Base-by-base conservation (phyloP, 2,329 filamentous ascomycete genomes). In the Hymenotorrendiella dingleyae region DNA sequence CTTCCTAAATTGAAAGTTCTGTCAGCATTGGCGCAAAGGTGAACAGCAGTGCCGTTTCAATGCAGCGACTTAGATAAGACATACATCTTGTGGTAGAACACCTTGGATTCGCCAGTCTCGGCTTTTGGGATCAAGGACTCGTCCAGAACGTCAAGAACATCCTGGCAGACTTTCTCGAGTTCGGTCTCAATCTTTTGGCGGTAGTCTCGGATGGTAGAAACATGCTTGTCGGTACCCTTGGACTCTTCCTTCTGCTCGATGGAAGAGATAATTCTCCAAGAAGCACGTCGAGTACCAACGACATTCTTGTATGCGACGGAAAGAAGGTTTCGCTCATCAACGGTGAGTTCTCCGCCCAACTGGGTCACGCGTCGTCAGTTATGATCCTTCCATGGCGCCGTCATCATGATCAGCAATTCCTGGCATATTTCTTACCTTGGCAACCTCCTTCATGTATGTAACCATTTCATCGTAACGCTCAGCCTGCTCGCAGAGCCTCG, bases 391-490 rank as follows among this genome's bases (percentile, higher is more conserved):
- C 36, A 29, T n/a, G 20, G 32, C 40, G 22, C 27, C n/a, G 35
- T 16, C 35, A 40, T 42, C 36, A 38, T 30, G 42, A 46, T 35
- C 33, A 54, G 42, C 60, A 65, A 19, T n/a, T 21, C 16, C 16
- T 26, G 61, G 33, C 28, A 33, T 19, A 47, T 50, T 37, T 49
- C 56, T 42, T 80, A 85, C 82, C 76, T 95, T 94, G 71, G 91
- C 91, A 64, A 97, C 91, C 84, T 96, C 89, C 87, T 97, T 97
- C 93, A 97, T 97, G 78, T 91, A 96, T 67, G 83, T 89, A 62
- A 97, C 91, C 91, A 97, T 97, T 76, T 97, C 93, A 91, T 98
- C 91, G 75, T 98, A 98, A 68, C 91, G 91, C 81, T 97, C 93
- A 68, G 93, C 93, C 83, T 98, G 93, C 86, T 97, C 93, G 80